Evolutionary conservation across 352 stramenopile genomes (phyloP), one percentile per base, ranked within the genome.

Genomic region (Globisporangium acanthophoron): DNA sequence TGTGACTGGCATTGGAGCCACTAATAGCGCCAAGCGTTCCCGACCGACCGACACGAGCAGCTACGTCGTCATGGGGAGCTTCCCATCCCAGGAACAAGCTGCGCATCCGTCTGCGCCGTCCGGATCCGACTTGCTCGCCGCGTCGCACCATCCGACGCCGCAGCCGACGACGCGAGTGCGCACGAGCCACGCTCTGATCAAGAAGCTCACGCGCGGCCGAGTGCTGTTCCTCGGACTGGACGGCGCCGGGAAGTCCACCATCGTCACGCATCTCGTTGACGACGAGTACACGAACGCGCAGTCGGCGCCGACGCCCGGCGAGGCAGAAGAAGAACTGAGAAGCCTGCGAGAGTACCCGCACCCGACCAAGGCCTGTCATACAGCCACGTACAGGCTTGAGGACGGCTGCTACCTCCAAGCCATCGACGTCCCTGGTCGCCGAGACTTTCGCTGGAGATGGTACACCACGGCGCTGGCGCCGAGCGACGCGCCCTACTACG

Each of bases 181-280:
- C 29, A 60, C 61, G 21, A 72, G 65, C n/a, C 63, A 78, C 20
- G 43, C 58, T 5, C n/a, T 69, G 1, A 24, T 66, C 8, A 81
- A 74, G 57, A 76, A 80, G 39, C 63, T 71, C 48, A 60, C 65
- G 16, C 76, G 72, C 1, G 78, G 76, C 11, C 70, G 65, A 8
- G 5, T 88, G 12, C 27, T 88, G 3, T 45, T 86, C 18, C 59
- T 88, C n/a, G 78, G 78, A 13, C 59, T 88, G 3, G 73, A 88
- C 44, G 67, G 71, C 27, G 74, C 75, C 2, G 78, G 78, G n/a
- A 88, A 88, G 49, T 80, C 76, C 37, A 86, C 78, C 9, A 62
- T 88, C 7, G 56, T 80, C 9, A 64, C 78, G 16, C 67, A 86
- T 20, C 62, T 88, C 1, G 59, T 56, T 33, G 61, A 67, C 0